phyloP scores from a whole-genome alignment of 352 stramenopile genomes.

The Pythium phragmitis region DNA sequence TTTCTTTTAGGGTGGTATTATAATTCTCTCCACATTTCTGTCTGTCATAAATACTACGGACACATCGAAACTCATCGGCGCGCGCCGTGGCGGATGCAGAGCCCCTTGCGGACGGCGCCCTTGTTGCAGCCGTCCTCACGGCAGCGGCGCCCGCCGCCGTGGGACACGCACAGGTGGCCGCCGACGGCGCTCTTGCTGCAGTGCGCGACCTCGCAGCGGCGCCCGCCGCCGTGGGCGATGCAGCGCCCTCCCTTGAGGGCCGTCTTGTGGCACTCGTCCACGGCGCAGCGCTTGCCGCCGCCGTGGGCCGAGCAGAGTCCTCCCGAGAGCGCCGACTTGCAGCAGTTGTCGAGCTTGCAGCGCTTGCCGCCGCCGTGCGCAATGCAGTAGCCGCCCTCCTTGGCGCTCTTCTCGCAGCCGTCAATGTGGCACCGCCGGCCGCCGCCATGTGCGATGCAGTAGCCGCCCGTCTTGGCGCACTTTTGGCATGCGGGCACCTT shows the following conservation, averaged over 20 bases:
- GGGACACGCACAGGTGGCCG: conserved; percentile 57
- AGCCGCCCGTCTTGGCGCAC: conserved; percentile 52
- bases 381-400: conserved; percentile 70
- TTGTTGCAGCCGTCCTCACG: conserved; percentile 61
- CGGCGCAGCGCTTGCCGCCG: conserved; percentile 57
- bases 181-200: conserved; percentile 67
- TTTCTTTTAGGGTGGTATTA: background rate
- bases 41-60: conserved; percentile 16
- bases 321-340: conserved; percentile 63
- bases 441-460: conserved; percentile 38
- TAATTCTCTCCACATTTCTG: background rate
- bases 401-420: conserved; percentile 68
- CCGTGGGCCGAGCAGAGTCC: conserved; percentile 70
- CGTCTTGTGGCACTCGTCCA: conserved; percentile 53
- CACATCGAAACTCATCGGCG: conserved; percentile 10
- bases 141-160: conserved; percentile 63
- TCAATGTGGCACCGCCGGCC: conserved; percentile 45
- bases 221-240: conserved; percentile 62
- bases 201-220: conserved; percentile 44
- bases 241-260: conserved; percentile 63
- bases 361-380: conserved; percentile 59
- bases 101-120: conserved; percentile 60
- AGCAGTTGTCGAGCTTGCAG: conserved; percentile 47
- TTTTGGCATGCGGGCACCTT: conserved; percentile 58
- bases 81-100: conserved; percentile 69